These are phyloP conservation scores for Omphalotus olearius DNA, from an alignment of 1,284 basidiomycete genomes.

Conservation along the genomic window DNA sequence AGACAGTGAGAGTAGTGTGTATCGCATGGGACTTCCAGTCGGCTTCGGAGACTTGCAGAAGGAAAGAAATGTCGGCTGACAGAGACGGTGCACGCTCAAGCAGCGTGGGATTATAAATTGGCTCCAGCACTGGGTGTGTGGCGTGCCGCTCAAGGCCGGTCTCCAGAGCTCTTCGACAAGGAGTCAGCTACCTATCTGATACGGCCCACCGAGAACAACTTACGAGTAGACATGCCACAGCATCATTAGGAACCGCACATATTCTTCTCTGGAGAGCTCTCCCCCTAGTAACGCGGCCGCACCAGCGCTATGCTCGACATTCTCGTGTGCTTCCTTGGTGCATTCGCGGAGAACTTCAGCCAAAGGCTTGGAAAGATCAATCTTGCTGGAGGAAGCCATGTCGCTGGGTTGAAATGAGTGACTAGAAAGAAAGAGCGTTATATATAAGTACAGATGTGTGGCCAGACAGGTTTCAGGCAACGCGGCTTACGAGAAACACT, in stretches of 20 bases:
- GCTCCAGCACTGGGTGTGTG: constrained; percentile 56
- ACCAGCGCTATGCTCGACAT: constrained; percentile 56
- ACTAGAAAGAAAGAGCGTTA: neutral
- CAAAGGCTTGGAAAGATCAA: constrained; percentile 42
- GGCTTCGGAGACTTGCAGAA: constrained; percentile 51
- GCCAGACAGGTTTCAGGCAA: too few relatives aligned
- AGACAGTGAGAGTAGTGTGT: constrained; percentile 39
- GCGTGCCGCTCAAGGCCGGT: constrained; percentile 60
- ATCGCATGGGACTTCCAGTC: constrained; percentile 54
- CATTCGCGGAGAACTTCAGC: constrained; percentile 49
- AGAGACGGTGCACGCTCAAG: constrained; percentile 59
- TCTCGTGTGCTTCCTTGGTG: constrained; percentile 58
- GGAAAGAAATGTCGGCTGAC: constrained; percentile 62
- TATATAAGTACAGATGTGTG: neutral
- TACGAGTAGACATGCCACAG: constrained; percentile 79
- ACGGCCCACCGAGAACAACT: constrained; percentile 25
- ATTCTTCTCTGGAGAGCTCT: constrained; percentile 59
- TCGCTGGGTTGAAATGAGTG: constrained; percentile 14
- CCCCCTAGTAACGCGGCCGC: constrained; percentile 61
- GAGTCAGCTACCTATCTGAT: neutral
- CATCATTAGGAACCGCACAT: constrained; percentile 69
- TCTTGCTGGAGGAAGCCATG: constrained; percentile 14
- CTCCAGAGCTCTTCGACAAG: constrained; percentile 53
- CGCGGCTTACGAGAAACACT: too few relatives aligned
- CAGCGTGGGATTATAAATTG: constrained; percentile 69